Conservation (phyloP, 371 early-diverging fungal genomes). For the Mucor circinelloides region DNA sequence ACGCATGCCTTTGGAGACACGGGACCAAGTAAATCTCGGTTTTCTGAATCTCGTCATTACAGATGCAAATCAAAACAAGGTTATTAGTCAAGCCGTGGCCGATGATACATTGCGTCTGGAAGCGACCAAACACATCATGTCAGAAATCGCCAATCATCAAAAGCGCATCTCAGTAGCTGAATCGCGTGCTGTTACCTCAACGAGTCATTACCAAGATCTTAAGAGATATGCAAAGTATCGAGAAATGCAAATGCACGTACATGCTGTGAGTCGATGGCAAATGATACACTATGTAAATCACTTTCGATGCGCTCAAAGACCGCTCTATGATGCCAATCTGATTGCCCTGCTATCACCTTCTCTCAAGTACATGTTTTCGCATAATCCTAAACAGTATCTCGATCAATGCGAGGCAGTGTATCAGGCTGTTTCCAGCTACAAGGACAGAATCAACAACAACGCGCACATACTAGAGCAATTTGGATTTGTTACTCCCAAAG, state of each 20-base stretch:
- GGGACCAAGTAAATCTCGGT: slow-evolving; percentile 28
- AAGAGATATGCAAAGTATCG: slow-evolving; percentile 40
- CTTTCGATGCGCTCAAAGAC: slow-evolving; percentile 37
- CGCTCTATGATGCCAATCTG: slow-evolving; percentile 49
- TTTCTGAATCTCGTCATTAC: slow-evolving; percentile 55
- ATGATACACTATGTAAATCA: slow-evolving; percentile 40
- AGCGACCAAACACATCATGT: slow-evolving; percentile 42
- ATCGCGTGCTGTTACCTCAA: slow-evolving; percentile 30
- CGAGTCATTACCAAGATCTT: slow-evolving; percentile 37
- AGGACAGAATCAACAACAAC: slow-evolving; percentile 46
- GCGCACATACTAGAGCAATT: slow-evolving; percentile 59
- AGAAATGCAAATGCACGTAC: slow-evolving; percentile 26
- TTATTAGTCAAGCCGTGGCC: slow-evolving; percentile 36
- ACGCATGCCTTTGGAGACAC: background rate
- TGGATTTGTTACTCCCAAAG: slow-evolving; percentile 71
- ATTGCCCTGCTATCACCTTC: slow-evolving; percentile 14
- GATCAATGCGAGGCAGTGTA: slow-evolving; percentile 26
- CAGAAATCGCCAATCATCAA: slow-evolving; percentile 33
- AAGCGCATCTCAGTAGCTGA: slow-evolving; percentile 27
- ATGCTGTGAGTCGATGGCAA: slow-evolving; percentile 34
- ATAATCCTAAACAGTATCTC: slow-evolving; percentile 32
- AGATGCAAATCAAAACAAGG: slow-evolving; percentile 22
- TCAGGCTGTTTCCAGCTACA: slow-evolving; percentile 45
- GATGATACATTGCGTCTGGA: slow-evolving; percentile 42
- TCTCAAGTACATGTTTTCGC: background rate